These are phyloP conservation scores for Aristolochia contorta DNA, from an alignment of 164 flowering plant species.

Conservation along the genomic window DNA sequence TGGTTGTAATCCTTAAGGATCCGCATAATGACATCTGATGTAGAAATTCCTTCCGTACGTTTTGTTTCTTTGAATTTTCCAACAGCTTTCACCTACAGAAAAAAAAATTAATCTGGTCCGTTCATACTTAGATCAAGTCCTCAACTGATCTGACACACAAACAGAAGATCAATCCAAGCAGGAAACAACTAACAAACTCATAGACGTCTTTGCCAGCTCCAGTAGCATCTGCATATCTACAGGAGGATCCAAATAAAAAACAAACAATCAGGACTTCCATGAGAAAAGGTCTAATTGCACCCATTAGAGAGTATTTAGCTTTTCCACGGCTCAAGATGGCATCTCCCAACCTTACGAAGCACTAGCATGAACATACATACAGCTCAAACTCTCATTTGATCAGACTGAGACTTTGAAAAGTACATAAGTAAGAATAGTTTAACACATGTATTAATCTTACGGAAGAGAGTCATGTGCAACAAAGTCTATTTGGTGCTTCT, in stretches of 20 bases:
- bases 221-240: constrained; percentile 22
- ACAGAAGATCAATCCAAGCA: not conserved
- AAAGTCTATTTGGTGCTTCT: constrained; percentile 77
- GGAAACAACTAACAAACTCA: constrained; percentile 16
- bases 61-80: constrained; percentile 81
- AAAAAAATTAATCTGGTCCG: not conserved
- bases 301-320: too few species aligned
- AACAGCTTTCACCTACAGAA: constrained; percentile 49
- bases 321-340: too few species aligned
- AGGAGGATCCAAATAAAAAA: not conserved
- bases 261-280: not conserved
- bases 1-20: constrained; percentile 91
- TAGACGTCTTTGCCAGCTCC: constrained; percentile 21
- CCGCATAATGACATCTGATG: constrained; percentile 85
- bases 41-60: constrained; percentile 77
- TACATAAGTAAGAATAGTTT: too few species aligned
- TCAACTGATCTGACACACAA: not conserved
- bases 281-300: too few species aligned
- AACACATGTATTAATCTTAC: constrained; percentile 39
- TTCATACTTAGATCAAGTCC: not conserved
- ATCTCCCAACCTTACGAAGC: too few species aligned
- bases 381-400: too few species aligned
- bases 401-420: too few species aligned
- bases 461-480: constrained; percentile 99
- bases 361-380: too few species aligned